A percentile compares a stretch with the other conserved stretches of the same genome.
These are phyloP conservation scores for Ogataea salicorniae DNA, from an alignment of 805 yeast genomes.

Conservation along the genomic window DNA sequence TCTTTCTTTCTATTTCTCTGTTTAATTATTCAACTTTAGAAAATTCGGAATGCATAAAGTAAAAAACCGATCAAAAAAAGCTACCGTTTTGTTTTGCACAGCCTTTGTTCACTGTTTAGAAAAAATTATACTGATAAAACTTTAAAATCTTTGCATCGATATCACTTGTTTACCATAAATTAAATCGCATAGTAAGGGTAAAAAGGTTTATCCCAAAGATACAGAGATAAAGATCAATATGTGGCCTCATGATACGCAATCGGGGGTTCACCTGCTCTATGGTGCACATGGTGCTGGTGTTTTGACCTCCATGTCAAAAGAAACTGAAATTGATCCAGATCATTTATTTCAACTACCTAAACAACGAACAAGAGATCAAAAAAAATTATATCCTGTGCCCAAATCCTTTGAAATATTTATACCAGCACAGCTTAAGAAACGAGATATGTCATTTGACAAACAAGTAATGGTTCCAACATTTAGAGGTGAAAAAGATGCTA, in stretches of 20 bases:
- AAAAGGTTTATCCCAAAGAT: not conserved
- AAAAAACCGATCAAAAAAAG: no score
- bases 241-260: not conserved
- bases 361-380: not conserved
- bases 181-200: no score
- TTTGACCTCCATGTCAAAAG: slow-evolving; percentile 9
- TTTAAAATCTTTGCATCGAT: no score
- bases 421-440: slow-evolving; percentile 3
- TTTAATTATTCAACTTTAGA: no score
- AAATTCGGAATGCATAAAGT: no score
- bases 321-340: not conserved
- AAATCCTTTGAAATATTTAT: slow-evolving; percentile 6
- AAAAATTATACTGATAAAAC: no score
- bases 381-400: slow-evolving; percentile 13
- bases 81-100: no score
- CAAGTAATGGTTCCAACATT: no score
- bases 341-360: slow-evolving; percentile 8
- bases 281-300: slow-evolving; percentile 38
- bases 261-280: slow-evolving; percentile 36
- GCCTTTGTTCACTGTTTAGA: no score
- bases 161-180: not conserved
- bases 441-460: not conserved
- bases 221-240: not conserved
- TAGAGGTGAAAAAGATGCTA: no score
- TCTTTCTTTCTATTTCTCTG: no score